phyloP scores from a whole-genome alignment of 2,329 filamentous ascomycete genomes.

The Ophiostoma australiae region DNA sequence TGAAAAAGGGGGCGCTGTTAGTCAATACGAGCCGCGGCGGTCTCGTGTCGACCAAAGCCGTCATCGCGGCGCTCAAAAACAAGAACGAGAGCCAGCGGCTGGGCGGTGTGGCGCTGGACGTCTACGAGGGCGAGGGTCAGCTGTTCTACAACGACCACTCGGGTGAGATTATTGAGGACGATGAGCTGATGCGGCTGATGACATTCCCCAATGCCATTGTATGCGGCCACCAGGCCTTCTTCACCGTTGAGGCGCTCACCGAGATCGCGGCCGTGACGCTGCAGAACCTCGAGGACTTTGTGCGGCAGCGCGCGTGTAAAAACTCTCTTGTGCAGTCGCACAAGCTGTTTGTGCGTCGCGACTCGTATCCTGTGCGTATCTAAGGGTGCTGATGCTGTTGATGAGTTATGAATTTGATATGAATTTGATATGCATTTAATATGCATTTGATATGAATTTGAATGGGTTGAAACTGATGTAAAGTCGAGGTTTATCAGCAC shows the following conservation, averaged over 20 bases:
- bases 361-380: conserved; percentile 37
- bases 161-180: conserved; percentile 60
- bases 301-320: conserved; percentile 34
- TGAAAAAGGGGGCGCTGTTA: conserved; percentile 57
- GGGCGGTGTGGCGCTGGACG: conserved; percentile 60
- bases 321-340: conserved; percentile 37
- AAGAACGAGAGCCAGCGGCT: conserved; percentile 49
- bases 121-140: conserved; percentile 61
- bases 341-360: conserved; percentile 23
- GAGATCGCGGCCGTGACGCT: conserved; percentile 60
- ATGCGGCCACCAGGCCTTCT: conserved; percentile 65
- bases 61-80: conserved; percentile 52
- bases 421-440: no score
- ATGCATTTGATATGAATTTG: no score
- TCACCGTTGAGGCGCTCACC: conserved; percentile 59
- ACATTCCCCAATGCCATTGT: conserved; percentile 65
- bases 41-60: conserved; percentile 55
- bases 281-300: conserved; percentile 49
- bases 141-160: conserved; percentile 64
- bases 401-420: not conserved
- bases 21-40: conserved; percentile 66
- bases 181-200: conserved; percentile 60
- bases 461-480: no score
- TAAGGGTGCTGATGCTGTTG: conserved; percentile 21
- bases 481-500: no score